A percentile compares a stretch with the other conserved stretches of the same genome.
Conservation (phyloP, 2,329 filamentous ascomycete genomes). For the Ascochyta lentis region DNA sequence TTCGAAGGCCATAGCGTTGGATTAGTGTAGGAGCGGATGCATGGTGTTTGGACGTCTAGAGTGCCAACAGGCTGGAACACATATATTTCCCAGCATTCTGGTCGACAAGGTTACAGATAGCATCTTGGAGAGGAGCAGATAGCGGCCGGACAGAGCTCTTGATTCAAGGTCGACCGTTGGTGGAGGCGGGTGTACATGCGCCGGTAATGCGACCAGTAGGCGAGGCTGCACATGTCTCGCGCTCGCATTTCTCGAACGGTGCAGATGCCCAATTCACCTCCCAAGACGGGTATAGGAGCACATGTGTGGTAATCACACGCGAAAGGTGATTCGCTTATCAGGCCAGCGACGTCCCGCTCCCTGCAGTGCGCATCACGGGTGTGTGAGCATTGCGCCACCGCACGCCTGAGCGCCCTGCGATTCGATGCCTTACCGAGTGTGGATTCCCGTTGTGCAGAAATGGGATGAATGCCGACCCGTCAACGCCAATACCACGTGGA, state of each 20-base stretch:
- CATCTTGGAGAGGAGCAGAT: background rate
- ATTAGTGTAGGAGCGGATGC: slow-evolving; percentile 4
- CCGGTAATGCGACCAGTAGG: background rate
- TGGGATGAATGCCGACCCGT: slow-evolving; percentile 9
- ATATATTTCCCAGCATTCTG: slow-evolving; percentile 2
- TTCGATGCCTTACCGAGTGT: slow-evolving; percentile 7
- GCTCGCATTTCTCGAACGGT: slow-evolving; percentile 10
- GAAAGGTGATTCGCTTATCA: slow-evolving; percentile 13
- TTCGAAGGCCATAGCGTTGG: slow-evolving; percentile 13
- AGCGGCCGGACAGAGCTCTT: background rate
- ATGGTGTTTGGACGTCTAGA: slow-evolving; percentile 2
- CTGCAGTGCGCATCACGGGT: slow-evolving; percentile 2
- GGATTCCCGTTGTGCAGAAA: slow-evolving; percentile 13
- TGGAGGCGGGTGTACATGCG: slow-evolving; percentile 1
- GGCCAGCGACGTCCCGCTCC: slow-evolving; percentile 2
- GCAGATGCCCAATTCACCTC: slow-evolving; percentile 9
- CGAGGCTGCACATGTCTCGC: slow-evolving; percentile 8
- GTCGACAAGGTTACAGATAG: slow-evolving; percentile 10
- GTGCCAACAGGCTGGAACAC: slow-evolving; percentile 3
- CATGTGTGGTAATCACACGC: slow-evolving; percentile 12
- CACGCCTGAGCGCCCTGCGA: background rate
- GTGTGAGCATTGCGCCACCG: slow-evolving; percentile 11
- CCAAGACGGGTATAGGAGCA: slow-evolving; percentile 16
- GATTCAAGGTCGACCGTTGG: slow-evolving; percentile 5
- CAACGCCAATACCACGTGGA: slow-evolving; percentile 9